Evolutionary conservation across 2,329 filamentous ascomycete species (phyloP), one percentile per base, ranked within the genome.

Genomic region (Fusarium sp.): DNA sequence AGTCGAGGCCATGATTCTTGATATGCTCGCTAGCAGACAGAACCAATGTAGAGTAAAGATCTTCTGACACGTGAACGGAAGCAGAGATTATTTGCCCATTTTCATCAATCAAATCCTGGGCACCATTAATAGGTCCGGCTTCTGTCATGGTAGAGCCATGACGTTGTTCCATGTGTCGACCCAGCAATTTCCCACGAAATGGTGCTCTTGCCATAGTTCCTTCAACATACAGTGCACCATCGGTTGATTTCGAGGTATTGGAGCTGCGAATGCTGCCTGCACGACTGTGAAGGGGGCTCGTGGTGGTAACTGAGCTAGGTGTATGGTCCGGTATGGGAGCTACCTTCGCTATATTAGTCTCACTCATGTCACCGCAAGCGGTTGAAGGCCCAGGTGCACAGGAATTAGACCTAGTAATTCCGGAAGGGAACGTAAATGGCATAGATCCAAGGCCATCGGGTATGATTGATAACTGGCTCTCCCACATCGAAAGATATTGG

Each of bases 161-260:
- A 15, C 44, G 29, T 55, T 40, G 45, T 11, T 20, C 34, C 29
- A 24, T 29, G 27, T 38, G 38, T 16, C 49, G 57, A 18, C 29
- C 24, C 6, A 45, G 57, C 32, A 63, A 43, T n/a, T 25, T 59
- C 2, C 61, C 61, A 30, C 59, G 59, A 30, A 67, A 67, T 38
- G 64, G 64, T 22, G 63, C 64, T 24, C 64, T 67, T 27, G 64
- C 57, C 16, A 20, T 43, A 15, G 57, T 56, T 22, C 63, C 64
- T 51, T 67, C 57, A 18, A 67, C 57, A 40, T 67, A 67, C 2
- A 67, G 22, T 7, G 48, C 52, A 12, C 64, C 61, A 16, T 63
- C 60, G 8, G 27, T 63, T 43, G 61, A 63, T 3, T 22, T 63
- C 43, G 61, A 57, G 12, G 34, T 12, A 16, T 22, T 63, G 5